Evolutionary conservation across 2,329 filamentous ascomycete genomes (phyloP).

Genomic region (Pseudocercospora ulei): DNA sequence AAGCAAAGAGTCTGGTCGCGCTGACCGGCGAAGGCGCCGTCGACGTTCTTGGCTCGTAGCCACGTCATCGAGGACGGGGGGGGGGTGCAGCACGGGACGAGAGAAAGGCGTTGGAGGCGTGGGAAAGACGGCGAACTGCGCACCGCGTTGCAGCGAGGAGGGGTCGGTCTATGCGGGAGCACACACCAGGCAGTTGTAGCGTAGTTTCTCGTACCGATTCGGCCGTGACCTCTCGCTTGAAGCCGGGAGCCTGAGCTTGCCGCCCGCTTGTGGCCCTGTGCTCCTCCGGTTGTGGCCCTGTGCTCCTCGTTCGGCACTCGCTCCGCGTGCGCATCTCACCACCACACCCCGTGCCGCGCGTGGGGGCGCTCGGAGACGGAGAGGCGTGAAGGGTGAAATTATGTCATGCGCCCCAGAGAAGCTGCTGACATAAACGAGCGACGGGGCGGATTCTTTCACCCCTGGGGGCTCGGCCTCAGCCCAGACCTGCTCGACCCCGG

Average conservation of each 20-base stretch:
- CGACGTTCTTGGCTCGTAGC: slow-evolving; percentile 50
- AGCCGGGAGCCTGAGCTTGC: slow-evolving; percentile 3
- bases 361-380: no score
- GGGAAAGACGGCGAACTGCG: background rate
- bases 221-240: background rate
- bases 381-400: background rate
- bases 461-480: no score
- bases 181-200: slow-evolving; percentile 5
- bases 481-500: no score
- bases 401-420: background rate
- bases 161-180: background rate
- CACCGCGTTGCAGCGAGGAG: background rate
- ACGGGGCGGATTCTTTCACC: no score
- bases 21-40: slow-evolving; percentile 67
- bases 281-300: no score
- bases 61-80: slow-evolving; percentile 1
- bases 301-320: no score
- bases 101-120: slow-evolving; percentile 12
- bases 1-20: slow-evolving; percentile 63
- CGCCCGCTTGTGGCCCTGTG: slow-evolving; percentile 1
- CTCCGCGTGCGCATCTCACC: no score
- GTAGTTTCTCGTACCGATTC: slow-evolving; percentile 8
- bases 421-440: background rate
- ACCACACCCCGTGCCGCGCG: no score
- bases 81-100: slow-evolving; percentile 1